A percentile compares a stretch with the other conserved stretches of the same genome.
Evolutionary conservation across 805 yeast species (phyloP).

Genomic region (Sungouiozyma intestinalis): DNA sequence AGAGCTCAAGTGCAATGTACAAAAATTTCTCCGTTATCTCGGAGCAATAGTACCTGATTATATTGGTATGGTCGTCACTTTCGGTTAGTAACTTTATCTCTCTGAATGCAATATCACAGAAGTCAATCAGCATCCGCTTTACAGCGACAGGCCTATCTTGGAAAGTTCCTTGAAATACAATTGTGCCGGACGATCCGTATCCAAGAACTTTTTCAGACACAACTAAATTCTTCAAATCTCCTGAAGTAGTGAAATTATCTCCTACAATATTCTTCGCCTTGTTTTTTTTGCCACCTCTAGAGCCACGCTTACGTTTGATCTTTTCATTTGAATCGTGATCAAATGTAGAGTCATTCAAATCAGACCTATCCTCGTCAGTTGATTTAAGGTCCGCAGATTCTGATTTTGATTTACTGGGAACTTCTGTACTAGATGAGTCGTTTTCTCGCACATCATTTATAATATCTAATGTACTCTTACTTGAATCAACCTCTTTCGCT

Average conservation of each 20-base stretch:
- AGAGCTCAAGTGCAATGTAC: constrained; percentile 86
- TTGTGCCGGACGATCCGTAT: constrained; percentile 94
- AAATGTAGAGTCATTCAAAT: neutral
- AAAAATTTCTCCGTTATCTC: constrained; percentile 79
- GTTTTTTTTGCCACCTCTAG: constrained; percentile 69
- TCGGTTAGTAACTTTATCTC: constrained; percentile 83
- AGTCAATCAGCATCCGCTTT: constrained; percentile 85
- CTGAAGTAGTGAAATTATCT: neutral
- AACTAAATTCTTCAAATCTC: constrained; percentile 38
- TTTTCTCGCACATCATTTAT: neutral
- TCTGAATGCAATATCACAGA: constrained; percentile 87
- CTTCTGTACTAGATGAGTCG: neutral
- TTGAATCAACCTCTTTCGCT: constrained; percentile 1
- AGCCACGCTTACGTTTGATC: constrained; percentile 69
- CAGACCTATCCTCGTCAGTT: neutral
- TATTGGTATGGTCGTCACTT: constrained; percentile 95
- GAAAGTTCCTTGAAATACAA: constrained; percentile 81
- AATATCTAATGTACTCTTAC: constrained; percentile 7
- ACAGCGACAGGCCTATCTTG: constrained; percentile 94
- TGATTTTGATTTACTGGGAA: neutral
- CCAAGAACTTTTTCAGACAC: constrained; percentile 76
- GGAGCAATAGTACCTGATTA: constrained; percentile 86
- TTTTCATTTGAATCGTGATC: constrained; percentile 9
- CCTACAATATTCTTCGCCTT: constrained; percentile 10
- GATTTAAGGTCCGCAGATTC: neutral